Evolutionary conservation across 768 basidiomycete species (phyloP).

Genomic region (Termitomyces sp.): DNA sequence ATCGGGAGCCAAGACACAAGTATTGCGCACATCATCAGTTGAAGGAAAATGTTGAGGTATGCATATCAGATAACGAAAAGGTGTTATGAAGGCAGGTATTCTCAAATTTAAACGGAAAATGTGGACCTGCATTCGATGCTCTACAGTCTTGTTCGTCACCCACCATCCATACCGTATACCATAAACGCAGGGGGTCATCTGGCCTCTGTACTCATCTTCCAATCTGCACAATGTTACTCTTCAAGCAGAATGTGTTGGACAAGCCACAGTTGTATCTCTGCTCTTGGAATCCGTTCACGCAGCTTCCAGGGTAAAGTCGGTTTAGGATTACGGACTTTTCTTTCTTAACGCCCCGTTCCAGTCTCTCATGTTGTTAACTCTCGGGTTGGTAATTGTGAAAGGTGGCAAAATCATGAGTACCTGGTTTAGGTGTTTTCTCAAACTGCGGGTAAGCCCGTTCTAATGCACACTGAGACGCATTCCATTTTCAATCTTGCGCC

Average conservation of each 20-base stretch:
- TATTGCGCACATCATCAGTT: background rate
- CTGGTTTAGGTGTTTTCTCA: constrained; percentile 37
- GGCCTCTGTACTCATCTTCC: background rate
- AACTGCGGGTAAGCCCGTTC: constrained; percentile 29
- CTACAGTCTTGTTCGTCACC: background rate
- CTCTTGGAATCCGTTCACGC: background rate
- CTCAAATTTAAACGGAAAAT: background rate
- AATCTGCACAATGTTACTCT: background rate
- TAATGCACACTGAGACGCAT: constrained; percentile 58
- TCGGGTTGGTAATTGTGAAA: constrained; percentile 29
- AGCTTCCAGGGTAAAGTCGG: background rate
- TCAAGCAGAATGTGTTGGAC: background rate
- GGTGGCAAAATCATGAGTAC: constrained; percentile 49
- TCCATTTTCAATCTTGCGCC: constrained; percentile 46
- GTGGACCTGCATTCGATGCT: too few relatives aligned
- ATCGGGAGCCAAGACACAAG: background rate
- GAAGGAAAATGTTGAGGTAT: background rate
- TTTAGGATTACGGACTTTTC: background rate
- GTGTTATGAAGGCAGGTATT: background rate
- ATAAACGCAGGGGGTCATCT: too few relatives aligned
- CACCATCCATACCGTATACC: background rate
- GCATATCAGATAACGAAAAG: background rate
- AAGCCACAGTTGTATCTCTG: constrained; percentile 1
- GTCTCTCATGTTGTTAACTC: constrained; percentile 9
- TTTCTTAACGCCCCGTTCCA: background rate